Base-by-base conservation (phyloP, 2,329 filamentous ascomycete genomes). In the Ceratocystiopsis brevicomis region DNA sequence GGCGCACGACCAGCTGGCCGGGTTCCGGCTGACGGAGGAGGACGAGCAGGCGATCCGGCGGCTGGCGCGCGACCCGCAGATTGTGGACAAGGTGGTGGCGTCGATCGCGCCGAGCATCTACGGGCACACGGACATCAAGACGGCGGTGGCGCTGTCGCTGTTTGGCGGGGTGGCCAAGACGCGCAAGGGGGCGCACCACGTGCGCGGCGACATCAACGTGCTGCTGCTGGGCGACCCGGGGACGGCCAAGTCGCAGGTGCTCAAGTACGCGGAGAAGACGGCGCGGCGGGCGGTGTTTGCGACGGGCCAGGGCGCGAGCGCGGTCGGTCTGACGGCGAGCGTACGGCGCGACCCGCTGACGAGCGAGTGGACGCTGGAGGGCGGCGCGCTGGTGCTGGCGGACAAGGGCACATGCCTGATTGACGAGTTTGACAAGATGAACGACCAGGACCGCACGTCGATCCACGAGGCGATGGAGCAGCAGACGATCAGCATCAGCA, bases 381-480 rank as follows among this genome's bases (percentile, higher is more conserved):
- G 90, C 49, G 90, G 90, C 56, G 90, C 90, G 4, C 69, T 98
- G 12, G 90, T 98, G 54, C 74, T 98, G 44, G 90, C 90, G 15
- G 90, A 98, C 59, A 81, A 84, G 51, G 90, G 90, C 37, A 94
- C 85, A 15, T 96, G 90, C 56, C 69, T 98, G 30, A 98, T 98
- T 49, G 90, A 98, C 54, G 90, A 98, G 62, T 98, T 98, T 54
- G 90, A 98, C 72, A 98, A 98, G 70, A 98, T 98, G 90, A 96
- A 96, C 59, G 90, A 98, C 58, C 86, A 96, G 57, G 90, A 98
- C 60, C 77, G 90, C 50, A 96, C 90, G 1, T 94, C 86, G 9
- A 98, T 98, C 53, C 90, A 98, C 71, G 90, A 98, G 68, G 90
- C 90, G 47, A 98, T 98, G 90, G 90, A 98, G 61, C 90, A 98